Base-by-base conservation (phyloP, 2,329 filamentous ascomycete species). In the Fusarium veterinarium region DNA sequence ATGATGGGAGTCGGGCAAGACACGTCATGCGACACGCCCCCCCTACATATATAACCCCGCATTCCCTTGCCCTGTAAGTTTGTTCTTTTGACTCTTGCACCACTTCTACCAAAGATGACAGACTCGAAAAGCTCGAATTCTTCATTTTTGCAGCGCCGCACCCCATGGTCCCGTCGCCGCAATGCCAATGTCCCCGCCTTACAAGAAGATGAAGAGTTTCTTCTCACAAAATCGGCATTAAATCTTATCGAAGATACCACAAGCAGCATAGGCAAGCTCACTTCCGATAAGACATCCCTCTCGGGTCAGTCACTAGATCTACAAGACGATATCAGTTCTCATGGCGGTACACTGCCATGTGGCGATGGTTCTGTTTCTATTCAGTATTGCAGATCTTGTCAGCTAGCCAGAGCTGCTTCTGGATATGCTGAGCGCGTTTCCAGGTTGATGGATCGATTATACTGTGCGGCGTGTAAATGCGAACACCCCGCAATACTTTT, bases 241-340 rank as follows among this genome's bases (percentile, higher is more conserved):
- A 28, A 45, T 20, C 3, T 5, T 45, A 4, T 19, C 23, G 16
- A 45, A 28, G 16, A 45, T 28, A 19, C 10, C n/a, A 28, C 23
- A 45, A 20, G 17, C 23, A 44, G 41, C 23, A 45, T 3, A 45
- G 17, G 28, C 42, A 17, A 28, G 37, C 17, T 38, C 17, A 10
- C 16, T 38, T 38, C 17, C 37, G 37, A 38, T 10, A 19, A 25
- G 5, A 28, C 4, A 45, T 45, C 17, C 8, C 23, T 28, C 5
- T 45, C 11, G 2, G 42, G 17, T 6, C 17, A 45, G 16, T 28
- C 23, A 45, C 7, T 28, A 45, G 23, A 4, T 28, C 11, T 17
- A 28, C 5, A 45, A 45, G 16, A 13, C 17, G 16, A 45, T 28
- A 0, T 17, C 23, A 16, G 0, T 6, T 28, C 23, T 8, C 5